These are phyloP conservation scores for Lactarius vividus DNA, from an alignment of 768 basidiomycete genomes.

Conservation along the genomic window DNA sequence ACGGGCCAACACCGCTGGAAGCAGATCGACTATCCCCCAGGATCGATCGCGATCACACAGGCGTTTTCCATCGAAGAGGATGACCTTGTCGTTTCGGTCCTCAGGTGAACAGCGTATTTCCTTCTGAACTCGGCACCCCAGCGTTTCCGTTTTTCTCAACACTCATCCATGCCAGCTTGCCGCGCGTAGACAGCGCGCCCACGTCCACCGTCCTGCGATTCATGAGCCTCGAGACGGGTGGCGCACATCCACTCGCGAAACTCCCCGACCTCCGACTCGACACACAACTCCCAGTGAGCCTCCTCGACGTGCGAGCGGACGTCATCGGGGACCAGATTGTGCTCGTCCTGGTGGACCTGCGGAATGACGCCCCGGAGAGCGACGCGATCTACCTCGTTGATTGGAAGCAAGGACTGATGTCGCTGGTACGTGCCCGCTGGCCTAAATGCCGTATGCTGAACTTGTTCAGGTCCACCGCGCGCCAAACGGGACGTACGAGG, in stretches of 20 bases:
- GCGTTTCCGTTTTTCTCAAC: not conserved
- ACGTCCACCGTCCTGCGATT: conserved; percentile 12
- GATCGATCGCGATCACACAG: conserved; percentile 20
- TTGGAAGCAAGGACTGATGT: conserved; percentile 10
- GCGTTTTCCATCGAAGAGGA: conserved; percentile 17
- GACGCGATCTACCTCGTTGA: conserved; percentile 7
- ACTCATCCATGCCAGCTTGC: conserved; percentile 8
- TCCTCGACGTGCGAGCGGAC: conserved; percentile 11
- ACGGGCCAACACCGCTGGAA: conserved; percentile 8
- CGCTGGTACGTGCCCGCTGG: conserved; percentile 4
- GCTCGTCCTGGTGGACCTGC: conserved; percentile 7
- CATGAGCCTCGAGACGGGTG: conserved; percentile 19
- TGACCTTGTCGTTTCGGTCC: conserved; percentile 23
- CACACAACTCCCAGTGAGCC: conserved; percentile 9
- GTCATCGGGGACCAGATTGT: conserved; percentile 1
- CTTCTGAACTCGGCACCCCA: not conserved
- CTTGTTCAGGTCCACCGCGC: conserved; percentile 15
- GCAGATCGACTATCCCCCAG: conserved; percentile 17
- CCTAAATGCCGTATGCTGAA: not conserved
- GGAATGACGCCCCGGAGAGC: not conserved
- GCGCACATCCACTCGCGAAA: conserved; percentile 5
- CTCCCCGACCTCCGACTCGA: conserved; percentile 8
- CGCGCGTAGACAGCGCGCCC: not conserved
- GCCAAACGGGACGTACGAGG: conserved; percentile 19
- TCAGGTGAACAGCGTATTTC: conserved; percentile 16